phyloP scores from a whole-genome alignment of 1,139 yeast genomes.

The Geotrichum reessii region DNA sequence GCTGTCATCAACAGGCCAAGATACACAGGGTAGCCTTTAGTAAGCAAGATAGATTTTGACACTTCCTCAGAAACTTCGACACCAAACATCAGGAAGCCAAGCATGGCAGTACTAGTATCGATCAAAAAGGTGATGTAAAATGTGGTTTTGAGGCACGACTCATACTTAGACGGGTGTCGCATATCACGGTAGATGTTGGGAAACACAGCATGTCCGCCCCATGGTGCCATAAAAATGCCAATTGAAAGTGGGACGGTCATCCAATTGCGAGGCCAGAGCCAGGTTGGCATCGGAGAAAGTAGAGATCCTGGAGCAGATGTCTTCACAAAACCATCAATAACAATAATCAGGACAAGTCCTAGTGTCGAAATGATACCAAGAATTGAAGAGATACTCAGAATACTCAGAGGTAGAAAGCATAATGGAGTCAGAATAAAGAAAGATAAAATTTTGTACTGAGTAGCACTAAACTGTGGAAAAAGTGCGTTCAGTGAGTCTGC shows the following conservation, averaged over 20 bases:
- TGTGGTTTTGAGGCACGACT: slow-evolving; percentile 47
- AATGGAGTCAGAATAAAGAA: slow-evolving; percentile 59
- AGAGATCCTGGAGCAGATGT: slow-evolving; percentile 61
- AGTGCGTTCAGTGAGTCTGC: slow-evolving; percentile 76
- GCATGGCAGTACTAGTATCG: slow-evolving; percentile 68
- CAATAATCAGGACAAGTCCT: slow-evolving; percentile 52
- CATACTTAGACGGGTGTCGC: slow-evolving; percentile 63
- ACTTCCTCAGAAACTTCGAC: slow-evolving; percentile 65
- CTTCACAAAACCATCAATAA: slow-evolving; percentile 58
- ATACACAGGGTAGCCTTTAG: slow-evolving; percentile 68
- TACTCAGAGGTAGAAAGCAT: slow-evolving; percentile 62
- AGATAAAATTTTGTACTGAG: slow-evolving; percentile 52
- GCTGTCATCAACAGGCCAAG: slow-evolving; percentile 59
- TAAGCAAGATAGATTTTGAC: slow-evolving; percentile 65
- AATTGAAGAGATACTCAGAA: slow-evolving; percentile 66
- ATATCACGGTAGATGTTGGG: slow-evolving; percentile 76
- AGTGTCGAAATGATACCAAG: slow-evolving; percentile 70
- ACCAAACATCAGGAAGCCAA: slow-evolving; percentile 90
- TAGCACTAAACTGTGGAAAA: slow-evolving; percentile 47
- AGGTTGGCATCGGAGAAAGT: slow-evolving; percentile 44
- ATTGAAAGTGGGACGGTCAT: slow-evolving; percentile 52
- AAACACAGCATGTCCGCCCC: slow-evolving; percentile 88
- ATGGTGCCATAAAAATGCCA: slow-evolving; percentile 78
- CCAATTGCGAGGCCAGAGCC: slow-evolving; percentile 47
- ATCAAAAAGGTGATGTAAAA: slow-evolving; percentile 64